Evolutionary conservation across 768 basidiomycete genomes (phyloP), one percentile per base, ranked within the genome.

Genomic region (Mycena haematopus): DNA sequence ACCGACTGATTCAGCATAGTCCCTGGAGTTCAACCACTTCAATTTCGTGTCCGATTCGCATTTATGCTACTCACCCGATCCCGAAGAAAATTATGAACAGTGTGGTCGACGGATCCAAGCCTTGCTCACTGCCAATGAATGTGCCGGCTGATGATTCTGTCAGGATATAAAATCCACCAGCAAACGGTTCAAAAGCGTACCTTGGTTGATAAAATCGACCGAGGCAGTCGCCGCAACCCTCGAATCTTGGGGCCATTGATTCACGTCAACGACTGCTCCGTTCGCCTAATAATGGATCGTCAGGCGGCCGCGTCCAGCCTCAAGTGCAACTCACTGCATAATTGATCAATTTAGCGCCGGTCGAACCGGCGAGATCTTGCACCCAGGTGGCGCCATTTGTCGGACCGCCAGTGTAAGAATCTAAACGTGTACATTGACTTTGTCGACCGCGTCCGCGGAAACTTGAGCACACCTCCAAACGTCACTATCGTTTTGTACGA

Each of bases 401-500:
- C 8, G 75, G 76, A 0, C 81, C 81, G 0, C 81, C 81, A 0
- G 80, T 79, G n/a, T 74, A 73, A 0, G 80, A 72, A 56, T 74
- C 65, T 7, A 76, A 72, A 8, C 29, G 44, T n/a, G 17, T 40
- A 36, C 10, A 19, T 31, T 27, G 14, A 9, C 2, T 11, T 22
- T 36, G 29, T 31, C 29, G 9, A 31, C 29, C 29, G 29, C 29
- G 24, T 19, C 31, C 6, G 22, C 10, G 19, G 19, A 19, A 27
- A 19, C 25, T 47, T 15, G 6, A 57, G 76, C 33, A n/a, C 65
- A 82, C 84, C 56, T 51, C 84, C 83, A 62, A 85, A 85, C 0
- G 83, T 74, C 6, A 86, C 83, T 44, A 85, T 81, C 2, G 79
- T 84, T 60, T 77, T 79, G 60, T 79, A 78, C 6, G 60, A 63